Evolutionary conservation across 768 basidiomycete species (phyloP).

Genomic region (Polyporus arcularius): DNA sequence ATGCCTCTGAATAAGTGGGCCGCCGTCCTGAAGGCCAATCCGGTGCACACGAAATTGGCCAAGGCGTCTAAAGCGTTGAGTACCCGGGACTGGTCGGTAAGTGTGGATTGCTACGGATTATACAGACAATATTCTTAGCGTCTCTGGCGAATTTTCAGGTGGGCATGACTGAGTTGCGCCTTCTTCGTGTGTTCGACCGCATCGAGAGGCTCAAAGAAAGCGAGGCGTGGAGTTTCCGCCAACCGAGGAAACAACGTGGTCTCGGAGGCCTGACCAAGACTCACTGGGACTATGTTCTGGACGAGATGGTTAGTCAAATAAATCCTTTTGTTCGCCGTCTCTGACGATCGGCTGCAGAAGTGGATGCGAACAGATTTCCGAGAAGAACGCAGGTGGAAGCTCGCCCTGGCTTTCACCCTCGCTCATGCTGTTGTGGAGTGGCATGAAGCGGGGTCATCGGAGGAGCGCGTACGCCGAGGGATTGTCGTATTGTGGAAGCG

Average conservation of each 20-base stretch:
- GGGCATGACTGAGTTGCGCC: conserved; percentile 75
- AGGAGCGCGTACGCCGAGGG: conserved; percentile 64
- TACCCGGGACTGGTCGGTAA: conserved; percentile 81
- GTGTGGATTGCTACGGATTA: conserved; percentile 27
- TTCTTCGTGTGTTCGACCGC: conserved; percentile 78
- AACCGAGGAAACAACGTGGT: conserved; percentile 91
- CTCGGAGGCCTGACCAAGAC: conserved; percentile 75
- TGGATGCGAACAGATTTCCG: conserved; percentile 97
- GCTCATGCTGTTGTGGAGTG: conserved; percentile 85
- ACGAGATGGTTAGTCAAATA: conserved; percentile 79
- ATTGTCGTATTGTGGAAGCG: conserved; percentile 69
- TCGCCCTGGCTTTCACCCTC: conserved; percentile 79
- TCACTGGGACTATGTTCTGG: conserved; percentile 95
- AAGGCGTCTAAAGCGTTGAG: conserved; percentile 76
- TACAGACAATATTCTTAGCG: background rate
- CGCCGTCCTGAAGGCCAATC: conserved; percentile 74
- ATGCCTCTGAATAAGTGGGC: conserved; percentile 55
- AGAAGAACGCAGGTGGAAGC: conserved; percentile 93
- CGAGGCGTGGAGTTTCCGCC: conserved; percentile 88
- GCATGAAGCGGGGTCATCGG: conserved; percentile 70
- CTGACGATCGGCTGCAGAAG: conserved; percentile 52
- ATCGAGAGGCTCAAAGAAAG: conserved; percentile 82
- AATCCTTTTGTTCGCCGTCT: conserved; percentile 1
- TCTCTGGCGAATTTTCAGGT: conserved; percentile 44
- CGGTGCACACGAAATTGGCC: conserved; percentile 68